Base-by-base conservation (phyloP, 306 rosid species). In the Lathyrus tuberosus region DNA sequence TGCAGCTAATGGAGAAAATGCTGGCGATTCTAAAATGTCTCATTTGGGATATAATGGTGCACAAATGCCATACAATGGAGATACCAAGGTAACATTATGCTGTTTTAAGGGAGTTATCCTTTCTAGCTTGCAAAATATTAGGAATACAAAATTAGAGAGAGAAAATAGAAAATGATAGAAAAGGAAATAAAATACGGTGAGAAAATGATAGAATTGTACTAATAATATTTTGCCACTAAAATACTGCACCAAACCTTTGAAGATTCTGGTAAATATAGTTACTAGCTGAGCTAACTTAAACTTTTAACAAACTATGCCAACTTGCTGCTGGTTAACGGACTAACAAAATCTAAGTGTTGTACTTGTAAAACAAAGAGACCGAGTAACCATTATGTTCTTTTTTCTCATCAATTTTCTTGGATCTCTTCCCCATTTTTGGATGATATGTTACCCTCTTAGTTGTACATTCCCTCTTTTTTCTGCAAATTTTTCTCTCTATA, bases 41-140 rank as follows among this genome's bases (percentile, higher is more conserved):
- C 86, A 83, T 38, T 30, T 85, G 69, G 96, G 91, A 33, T 88
- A 86, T 64, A 82, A 88, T 81, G 98, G 97, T 78, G 84, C 96
- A 1, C 85, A 94, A 60, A 81, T 93, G 91, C 98, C 98, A 73
- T 87, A 86, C 82, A 78, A 82, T 72, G 98, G 96, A 60, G 98
- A 94, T 76, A 94, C 98, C n/a, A 87, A 94, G 90, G 98, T 93
- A 84, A 79, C 56, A 33, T 65, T 69, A 10, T 59, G 67, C 72
- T 69, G 47, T 10, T 67, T 58, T 47, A 52, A 54, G 61, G 76
- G 67, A 33, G 43, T 17, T 56, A 26, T 44, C 20, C 17, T 63
- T 70, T 77, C 46, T 63, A 17, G 67, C 61, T 53, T 48, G 28
- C 47, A 6, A 26, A 46, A 16, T 67, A 46, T 15, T 16, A 67